Evolutionary conservation across 352 stramenopile species (phyloP).

Genomic region (Thraustochytrium sp.): DNA sequence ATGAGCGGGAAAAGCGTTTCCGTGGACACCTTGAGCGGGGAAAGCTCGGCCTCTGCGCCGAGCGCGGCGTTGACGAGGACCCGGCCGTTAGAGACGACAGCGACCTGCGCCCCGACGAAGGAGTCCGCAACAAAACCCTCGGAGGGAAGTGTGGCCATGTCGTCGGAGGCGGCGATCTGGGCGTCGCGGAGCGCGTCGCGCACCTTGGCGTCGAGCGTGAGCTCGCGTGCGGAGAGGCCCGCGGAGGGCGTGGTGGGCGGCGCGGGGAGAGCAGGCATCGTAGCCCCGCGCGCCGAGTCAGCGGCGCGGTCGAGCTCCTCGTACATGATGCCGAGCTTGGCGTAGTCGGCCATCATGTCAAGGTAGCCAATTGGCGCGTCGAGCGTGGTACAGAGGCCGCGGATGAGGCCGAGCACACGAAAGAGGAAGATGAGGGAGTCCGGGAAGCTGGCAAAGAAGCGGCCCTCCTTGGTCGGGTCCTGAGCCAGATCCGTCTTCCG

Average conservation of each 20-base stretch:
- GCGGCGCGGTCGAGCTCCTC: conserved; percentile 44
- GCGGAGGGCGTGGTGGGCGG: neutral
- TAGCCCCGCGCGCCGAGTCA: neutral
- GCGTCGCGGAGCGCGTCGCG: neutral
- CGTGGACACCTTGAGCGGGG: neutral
- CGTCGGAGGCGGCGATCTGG: neutral
- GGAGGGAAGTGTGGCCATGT: neutral
- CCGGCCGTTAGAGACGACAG: conserved; percentile 44
- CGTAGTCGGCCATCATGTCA: conserved; percentile 52
- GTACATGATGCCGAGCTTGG: conserved; percentile 32
- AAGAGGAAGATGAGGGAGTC: conserved; percentile 56
- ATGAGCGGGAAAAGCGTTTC: conserved; percentile 9
- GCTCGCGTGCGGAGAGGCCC: neutral
- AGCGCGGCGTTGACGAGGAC: conserved; percentile 47
- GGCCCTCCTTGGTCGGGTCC: conserved; percentile 35
- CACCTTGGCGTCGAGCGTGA: conserved; percentile 46
- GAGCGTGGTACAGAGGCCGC: conserved; percentile 51
- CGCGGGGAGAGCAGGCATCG: too few relatives aligned
- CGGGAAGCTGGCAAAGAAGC: conserved; percentile 43
- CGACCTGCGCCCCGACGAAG: conserved; percentile 46
- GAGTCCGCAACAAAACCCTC: neutral
- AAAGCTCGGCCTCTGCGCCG: conserved; percentile 44
- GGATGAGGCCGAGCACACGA: conserved; percentile 52
- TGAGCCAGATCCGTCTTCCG: conserved; percentile 35
- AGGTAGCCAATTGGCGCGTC: conserved; percentile 52